phyloP scores from a whole-genome alignment of 176 grass and related monocot genomes.

The Paspalum vaginatum region DNA sequence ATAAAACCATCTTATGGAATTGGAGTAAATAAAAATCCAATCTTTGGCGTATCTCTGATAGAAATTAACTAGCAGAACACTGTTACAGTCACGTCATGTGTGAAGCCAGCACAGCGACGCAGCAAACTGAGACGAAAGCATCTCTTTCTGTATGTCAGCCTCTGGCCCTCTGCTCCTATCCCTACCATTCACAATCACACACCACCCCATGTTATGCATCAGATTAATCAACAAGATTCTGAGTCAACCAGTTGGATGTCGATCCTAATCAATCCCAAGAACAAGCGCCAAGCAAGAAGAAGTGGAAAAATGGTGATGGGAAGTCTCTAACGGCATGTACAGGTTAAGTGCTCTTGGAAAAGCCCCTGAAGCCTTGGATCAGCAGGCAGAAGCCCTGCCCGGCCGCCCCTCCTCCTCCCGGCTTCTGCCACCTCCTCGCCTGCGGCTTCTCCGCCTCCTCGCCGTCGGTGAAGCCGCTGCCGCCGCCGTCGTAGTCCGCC shows the following conservation, averaged over 20 bases:
- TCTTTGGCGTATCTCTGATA: constrained; percentile 35
- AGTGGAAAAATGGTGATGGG: constrained; percentile 8
- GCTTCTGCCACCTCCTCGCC: constrained; percentile 28
- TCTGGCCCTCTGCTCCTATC: not conserved
- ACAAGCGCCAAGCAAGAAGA: constrained; percentile 29
- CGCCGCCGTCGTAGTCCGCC: constrained; percentile 32
- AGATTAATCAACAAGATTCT: constrained; percentile 25
- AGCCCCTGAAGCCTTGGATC: constrained; percentile 60
- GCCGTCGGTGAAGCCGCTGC: not conserved
- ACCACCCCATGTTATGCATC: not conserved
- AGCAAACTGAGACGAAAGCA: constrained; percentile 38
- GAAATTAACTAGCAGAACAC: not conserved
- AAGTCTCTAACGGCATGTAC: constrained; percentile 43
- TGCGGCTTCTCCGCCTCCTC: constrained; percentile 25
- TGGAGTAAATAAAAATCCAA: not conserved
- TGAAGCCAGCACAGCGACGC: constrained; percentile 34
- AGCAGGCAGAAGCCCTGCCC: constrained; percentile 64
- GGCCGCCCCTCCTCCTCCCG: not conserved
- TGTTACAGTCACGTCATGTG: constrained; percentile 32
- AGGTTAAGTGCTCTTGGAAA: constrained; percentile 54
- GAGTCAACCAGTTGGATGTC: constrained; percentile 21
- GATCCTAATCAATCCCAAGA: constrained; percentile 34
- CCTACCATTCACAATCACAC: constrained; percentile 49
- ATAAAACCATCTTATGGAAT: not conserved
- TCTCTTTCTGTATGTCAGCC: constrained; percentile 32